phyloP scores from a whole-genome alignment of 169 alveolate species.

The Babesia ovis region DNA sequence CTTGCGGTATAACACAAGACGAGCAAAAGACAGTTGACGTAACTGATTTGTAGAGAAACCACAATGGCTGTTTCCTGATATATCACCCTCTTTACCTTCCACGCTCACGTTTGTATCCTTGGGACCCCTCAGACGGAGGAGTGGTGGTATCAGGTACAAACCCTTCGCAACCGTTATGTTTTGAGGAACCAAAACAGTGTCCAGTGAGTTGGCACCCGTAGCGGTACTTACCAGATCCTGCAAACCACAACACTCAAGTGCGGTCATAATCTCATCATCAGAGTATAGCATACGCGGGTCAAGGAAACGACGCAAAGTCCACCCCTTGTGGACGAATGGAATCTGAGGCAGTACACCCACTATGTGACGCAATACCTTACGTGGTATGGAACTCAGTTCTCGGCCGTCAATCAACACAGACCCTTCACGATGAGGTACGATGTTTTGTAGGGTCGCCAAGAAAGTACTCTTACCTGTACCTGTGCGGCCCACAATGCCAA shows the following conservation, averaged over 20 bases:
- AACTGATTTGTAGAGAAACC: constrained; percentile 55
- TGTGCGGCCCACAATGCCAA: constrained; percentile 63
- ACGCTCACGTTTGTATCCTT: too few species aligned
- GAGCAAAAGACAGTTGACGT: constrained; percentile 76
- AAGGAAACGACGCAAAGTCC: constrained; percentile 64
- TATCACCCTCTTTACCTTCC: background rate
- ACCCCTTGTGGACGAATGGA: constrained; percentile 57
- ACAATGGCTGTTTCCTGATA: background rate
- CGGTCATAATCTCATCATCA: constrained; percentile 38
- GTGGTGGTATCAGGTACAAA: constrained; percentile 13
- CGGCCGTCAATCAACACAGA: constrained; percentile 66
- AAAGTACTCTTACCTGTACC: constrained; percentile 69
- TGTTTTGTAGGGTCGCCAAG: constrained; percentile 35
- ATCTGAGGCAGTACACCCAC: constrained; percentile 65
- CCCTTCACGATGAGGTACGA: constrained; percentile 27
- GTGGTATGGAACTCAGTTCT: constrained; percentile 48
- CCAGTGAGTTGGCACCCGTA: constrained; percentile 46
- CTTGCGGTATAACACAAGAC: constrained; percentile 73
- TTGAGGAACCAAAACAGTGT: constrained; percentile 29
- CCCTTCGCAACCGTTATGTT: constrained; percentile 2
- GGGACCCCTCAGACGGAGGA: constrained; percentile 4
- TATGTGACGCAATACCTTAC: constrained; percentile 33
- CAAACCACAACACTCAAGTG: constrained; percentile 55
- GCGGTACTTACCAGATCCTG: constrained; percentile 28
- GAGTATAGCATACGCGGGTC: constrained; percentile 61